These are phyloP conservation scores for Pythium pyrilobum DNA, from an alignment of 352 stramenopile species.

Conservation along the genomic window DNA sequence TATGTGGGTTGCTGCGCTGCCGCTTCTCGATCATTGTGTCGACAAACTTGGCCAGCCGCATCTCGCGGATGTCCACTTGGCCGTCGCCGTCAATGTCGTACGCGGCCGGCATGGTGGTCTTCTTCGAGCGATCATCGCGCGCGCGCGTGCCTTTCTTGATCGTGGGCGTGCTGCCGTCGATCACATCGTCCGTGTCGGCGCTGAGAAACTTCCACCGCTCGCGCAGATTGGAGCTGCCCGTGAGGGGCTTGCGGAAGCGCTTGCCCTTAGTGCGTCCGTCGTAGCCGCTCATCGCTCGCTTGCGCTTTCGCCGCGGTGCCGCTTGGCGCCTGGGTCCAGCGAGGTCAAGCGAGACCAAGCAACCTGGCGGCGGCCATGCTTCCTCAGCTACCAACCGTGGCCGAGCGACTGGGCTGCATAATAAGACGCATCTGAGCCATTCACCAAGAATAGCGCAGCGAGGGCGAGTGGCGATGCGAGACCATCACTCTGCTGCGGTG, in stretches of 20 bases:
- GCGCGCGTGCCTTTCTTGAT: constrained; percentile 10
- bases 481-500: constrained; percentile 10
- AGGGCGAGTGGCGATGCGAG: background rate
- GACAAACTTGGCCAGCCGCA: constrained; percentile 59
- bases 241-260: constrained; percentile 45
- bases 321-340: too few species aligned
- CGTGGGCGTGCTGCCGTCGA: constrained; percentile 19
- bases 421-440: background rate
- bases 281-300: constrained; percentile 24
- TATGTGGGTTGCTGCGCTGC: background rate
- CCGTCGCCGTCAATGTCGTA: constrained; percentile 71
- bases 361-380: background rate
- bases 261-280: constrained; percentile 43
- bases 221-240: constrained; percentile 40
- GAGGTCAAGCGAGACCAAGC: background rate
- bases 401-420: background rate
- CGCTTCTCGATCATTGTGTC: constrained; percentile 47
- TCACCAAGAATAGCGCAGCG: constrained; percentile 7
- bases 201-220: constrained; percentile 53
- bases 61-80: constrained; percentile 57
- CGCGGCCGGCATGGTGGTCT: constrained; percentile 15
- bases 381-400: background rate
- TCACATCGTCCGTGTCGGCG: constrained; percentile 37
- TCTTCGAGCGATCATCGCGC: background rate
- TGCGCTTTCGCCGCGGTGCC: too few species aligned